A percentile compares a stretch with the other conserved stretches of the same genome.
Conservation (phyloP, 2,329 filamentous ascomycete genomes). For the Colletotrichum chrysophilum region DNA sequence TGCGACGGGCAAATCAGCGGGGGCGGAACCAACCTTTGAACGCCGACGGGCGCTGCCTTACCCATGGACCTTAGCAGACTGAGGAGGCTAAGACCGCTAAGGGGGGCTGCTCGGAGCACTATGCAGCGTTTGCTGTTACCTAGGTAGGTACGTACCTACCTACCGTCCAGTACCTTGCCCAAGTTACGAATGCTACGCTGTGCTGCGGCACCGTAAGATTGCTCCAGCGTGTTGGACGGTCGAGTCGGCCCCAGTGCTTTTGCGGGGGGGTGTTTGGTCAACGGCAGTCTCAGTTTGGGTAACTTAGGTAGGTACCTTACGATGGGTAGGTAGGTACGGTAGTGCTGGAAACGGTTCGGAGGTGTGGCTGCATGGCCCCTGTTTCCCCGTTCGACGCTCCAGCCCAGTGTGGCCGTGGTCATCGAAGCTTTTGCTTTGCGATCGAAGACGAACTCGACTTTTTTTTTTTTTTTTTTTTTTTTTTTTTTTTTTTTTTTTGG, state of each 20-base stretch:
- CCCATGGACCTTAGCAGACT: not conserved
- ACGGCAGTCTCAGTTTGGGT: not conserved
- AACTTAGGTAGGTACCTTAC: not conserved
- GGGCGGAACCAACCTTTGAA: not conserved
- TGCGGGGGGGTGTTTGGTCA: not conserved
- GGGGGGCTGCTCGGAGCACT: not conserved
- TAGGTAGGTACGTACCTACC: not conserved
- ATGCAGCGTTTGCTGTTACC: not conserved
- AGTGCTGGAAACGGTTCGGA: not conserved
- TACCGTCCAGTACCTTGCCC: not conserved
- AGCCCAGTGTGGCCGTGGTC: conserved; percentile 4
- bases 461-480: not conserved
- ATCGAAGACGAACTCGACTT: not conserved
- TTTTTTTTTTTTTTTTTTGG: not conserved
- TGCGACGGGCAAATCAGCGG: not conserved
- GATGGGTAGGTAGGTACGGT: not conserved
- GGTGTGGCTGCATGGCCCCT: conserved; percentile 8
- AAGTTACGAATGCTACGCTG: not conserved
- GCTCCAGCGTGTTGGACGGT: not conserved
- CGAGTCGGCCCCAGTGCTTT: not conserved
- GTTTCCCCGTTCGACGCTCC: not conserved
- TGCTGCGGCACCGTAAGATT: not conserved
- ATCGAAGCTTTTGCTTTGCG: conserved; percentile 7
- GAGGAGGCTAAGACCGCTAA: not conserved
- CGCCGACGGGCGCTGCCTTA: not conserved